Conservation (phyloP, 805 yeast species). For the Candida ovalis region DNA sequence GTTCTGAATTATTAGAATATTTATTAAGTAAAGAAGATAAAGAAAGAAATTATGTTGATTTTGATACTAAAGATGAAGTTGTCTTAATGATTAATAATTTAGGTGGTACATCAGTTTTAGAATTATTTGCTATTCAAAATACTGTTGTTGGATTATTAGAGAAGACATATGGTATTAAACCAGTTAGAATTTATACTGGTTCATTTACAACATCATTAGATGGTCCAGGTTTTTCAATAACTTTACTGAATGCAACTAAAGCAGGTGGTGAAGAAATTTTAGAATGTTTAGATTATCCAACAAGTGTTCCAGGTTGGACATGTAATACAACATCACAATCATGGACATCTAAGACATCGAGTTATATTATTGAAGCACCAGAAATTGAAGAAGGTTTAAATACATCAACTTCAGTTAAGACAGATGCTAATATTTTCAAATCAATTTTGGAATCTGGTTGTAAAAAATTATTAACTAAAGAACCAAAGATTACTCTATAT, state of each 20-base stretch:
- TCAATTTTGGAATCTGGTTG: constrained; percentile 46
- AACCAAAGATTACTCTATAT: constrained; percentile 78
- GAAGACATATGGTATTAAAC: constrained; percentile 49
- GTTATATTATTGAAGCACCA: constrained; percentile 29
- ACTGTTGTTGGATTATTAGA: constrained; percentile 52
- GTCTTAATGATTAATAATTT: constrained; percentile 75
- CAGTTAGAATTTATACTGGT: constrained; percentile 68
- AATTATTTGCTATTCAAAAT: constrained; percentile 67
- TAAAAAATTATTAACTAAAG: constrained; percentile 52
- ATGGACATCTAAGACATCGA: constrained; percentile 20
- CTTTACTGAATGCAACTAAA: constrained; percentile 66
- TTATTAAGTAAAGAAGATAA: constrained; percentile 58
- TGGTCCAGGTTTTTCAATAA: constrained; percentile 88
- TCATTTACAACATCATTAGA: constrained; percentile 85
- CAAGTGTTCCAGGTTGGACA: constrained; percentile 84
- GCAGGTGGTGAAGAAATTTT: constrained; percentile 45
- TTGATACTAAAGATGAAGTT: constrained; percentile 54
- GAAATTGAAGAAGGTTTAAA: constrained; percentile 30
- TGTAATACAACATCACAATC: constrained; percentile 32
- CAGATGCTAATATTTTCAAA: constrained; percentile 28
- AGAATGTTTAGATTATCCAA: constrained; percentile 61
- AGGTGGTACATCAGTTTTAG: constrained; percentile 86
- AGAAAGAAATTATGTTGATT: constrained; percentile 80
- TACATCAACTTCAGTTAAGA: constrained; percentile 23
- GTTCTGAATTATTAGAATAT: constrained; percentile 55